phyloP scores from a whole-genome alignment of 768 basidiomycete species.

The Antrodiella citrinella region DNA sequence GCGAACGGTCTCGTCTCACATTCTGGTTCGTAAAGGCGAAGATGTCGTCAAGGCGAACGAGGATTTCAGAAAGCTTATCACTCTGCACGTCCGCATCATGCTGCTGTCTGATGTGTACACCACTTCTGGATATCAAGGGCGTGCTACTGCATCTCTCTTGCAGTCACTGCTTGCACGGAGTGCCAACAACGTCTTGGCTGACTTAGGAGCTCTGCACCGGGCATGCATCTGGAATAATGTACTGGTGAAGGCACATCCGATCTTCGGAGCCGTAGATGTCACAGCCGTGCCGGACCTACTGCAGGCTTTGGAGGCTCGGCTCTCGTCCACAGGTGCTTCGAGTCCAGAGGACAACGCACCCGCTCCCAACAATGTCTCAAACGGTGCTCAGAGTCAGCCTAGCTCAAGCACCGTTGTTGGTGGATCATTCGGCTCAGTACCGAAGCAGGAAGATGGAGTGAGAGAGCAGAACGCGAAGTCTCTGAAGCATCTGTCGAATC shows the following conservation, averaged over 20 bases:
- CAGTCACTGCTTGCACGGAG: conserved; percentile 64
- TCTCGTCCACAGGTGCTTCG: neutral
- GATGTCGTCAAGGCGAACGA: conserved; percentile 45
- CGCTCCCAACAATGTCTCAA: conserved; percentile 8
- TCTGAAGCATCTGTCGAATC: conserved; percentile 72
- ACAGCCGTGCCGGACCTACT: neutral
- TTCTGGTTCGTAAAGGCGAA: conserved; percentile 34
- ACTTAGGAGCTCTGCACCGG: conserved; percentile 76
- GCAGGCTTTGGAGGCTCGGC: neutral
- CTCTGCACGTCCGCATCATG: conserved; percentile 71
- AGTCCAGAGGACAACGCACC: neutral
- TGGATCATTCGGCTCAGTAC: neutral
- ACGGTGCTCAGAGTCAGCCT: conserved; percentile 14
- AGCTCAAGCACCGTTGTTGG: neutral
- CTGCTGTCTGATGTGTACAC: conserved; percentile 84
- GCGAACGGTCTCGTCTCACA: conserved; percentile 1
- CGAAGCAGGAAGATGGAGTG: conserved; percentile 35
- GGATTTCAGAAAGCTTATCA: conserved; percentile 64
- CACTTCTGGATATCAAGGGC: conserved; percentile 75
- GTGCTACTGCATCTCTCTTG: conserved; percentile 66
- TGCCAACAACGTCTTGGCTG: conserved; percentile 53
- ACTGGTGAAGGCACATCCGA: conserved; percentile 53
- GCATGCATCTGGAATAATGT: conserved; percentile 86
- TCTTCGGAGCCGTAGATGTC: conserved; percentile 13
- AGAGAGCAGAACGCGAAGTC: conserved; percentile 64